Percentiles rank a stretch among this genome's conserved stretches.
phyloP scores from a whole-genome alignment of 1,139 yeast species.

The Sugiyamaella grinbergsii region DNA sequence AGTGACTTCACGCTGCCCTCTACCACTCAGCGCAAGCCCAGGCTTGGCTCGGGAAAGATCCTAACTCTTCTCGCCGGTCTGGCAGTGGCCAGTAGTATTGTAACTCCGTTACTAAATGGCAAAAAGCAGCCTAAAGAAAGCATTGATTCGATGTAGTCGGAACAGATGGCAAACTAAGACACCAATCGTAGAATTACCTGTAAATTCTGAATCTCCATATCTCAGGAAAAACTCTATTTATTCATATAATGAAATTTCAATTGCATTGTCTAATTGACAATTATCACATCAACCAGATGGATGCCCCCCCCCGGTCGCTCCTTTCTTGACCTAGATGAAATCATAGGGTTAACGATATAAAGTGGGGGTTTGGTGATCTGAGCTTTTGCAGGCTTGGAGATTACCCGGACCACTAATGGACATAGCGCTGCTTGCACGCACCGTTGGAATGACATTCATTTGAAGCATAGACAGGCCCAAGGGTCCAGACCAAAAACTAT shows the following conservation, averaged over 20 bases:
- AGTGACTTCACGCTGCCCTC: no score
- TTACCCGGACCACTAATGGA: slow-evolving; percentile 1
- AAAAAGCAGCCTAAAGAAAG: slow-evolving; percentile 18
- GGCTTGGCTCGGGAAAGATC: slow-evolving; percentile 1
- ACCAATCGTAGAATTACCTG: not conserved
- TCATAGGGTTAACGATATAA: no score
- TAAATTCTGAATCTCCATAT: not conserved
- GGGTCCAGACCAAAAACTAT: no score
- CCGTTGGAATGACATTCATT: not conserved
- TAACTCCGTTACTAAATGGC: slow-evolving; percentile 9
- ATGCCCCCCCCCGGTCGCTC: no score
- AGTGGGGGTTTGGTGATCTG: not conserved
- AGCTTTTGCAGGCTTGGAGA: not conserved
- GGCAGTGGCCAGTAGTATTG: slow-evolving; percentile 16
- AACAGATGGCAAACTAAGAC: not conserved
- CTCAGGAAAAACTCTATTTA: not conserved
- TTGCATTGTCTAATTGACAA: no score
- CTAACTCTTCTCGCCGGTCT: slow-evolving; percentile 16
- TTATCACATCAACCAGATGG: no score
- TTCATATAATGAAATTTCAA: not conserved
- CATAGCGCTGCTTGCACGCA: no score
- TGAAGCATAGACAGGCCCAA: no score
- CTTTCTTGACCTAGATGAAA: no score
- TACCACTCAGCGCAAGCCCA: not conserved
- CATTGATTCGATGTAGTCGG: slow-evolving; percentile 12